Base-by-base conservation (phyloP, 345 rosid genomes). In the Citrus maxima region DNA sequence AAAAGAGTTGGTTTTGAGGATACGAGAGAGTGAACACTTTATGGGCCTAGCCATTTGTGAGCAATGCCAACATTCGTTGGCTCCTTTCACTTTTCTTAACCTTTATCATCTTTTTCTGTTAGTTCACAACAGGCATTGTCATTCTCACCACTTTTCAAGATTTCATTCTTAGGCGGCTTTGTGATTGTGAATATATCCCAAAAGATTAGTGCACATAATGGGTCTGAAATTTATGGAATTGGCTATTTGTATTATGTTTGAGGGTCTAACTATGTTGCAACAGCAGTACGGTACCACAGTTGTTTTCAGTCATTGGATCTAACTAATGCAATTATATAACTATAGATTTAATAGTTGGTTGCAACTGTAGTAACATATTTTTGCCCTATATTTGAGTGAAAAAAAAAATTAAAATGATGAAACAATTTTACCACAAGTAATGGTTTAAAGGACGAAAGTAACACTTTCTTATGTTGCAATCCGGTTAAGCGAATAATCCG, bases 241-340 rank as follows among this genome's bases (percentile, higher is more conserved):
- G 21, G 2, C 21, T 54, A 18, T 19, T 18, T 54, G 7, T 54
- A 1, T 4, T 18, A 5, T 54, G 58, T 32, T 30, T 30, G 2
- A 28, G 28, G 2, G 30, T 2, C 30, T 0, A 28, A 28, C 2
- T 28, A 28, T 28, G 2, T 28, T 28, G 2, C 2, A 28, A 28
- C 0, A 28, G 30, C 2, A 0, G 2, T 28, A 2, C 30, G 30
- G 2, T 28, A 28, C 2, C 2, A 28, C 0, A 28, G 0, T 28
- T 28, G 0, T 2, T 28, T 28, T 28, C 30, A 28, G 2, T 1
- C 30, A 28, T 28, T 28, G 2, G 0, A 28, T 28, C 0, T 28
- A 28, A 28, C 0, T 28, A 28, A 28, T 28, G 2, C 1, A 2
- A 28, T 28, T 28, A 28, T 28, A 28, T 1, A 28, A 28, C 2